Evolutionary conservation across 2,329 filamentous ascomycete species (phyloP), one percentile per base, ranked within the genome.

Genomic region (Furcasterigmium furcatum): DNA sequence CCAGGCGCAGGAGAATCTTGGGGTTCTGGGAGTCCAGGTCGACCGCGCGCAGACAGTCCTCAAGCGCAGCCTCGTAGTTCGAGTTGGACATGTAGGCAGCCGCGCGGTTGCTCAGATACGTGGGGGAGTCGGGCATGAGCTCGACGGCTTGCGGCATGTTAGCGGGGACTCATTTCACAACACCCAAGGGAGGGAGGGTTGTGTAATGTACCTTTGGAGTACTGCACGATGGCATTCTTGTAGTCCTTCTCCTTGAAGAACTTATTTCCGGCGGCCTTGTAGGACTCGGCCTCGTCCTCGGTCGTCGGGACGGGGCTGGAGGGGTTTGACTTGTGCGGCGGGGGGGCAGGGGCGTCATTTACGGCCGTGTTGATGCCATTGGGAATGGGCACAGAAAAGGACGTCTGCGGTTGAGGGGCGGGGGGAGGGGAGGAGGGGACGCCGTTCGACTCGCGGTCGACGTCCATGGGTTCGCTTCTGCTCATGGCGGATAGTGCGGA

Each of bases 171-270:
- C 7, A n/a, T n/a, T n/a, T n/a, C n/a, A n/a, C n/a, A 36, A 8
- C 34, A 16, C 34, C 19, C n/a, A 36, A n/a, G n/a, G n/a, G n/a
- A 25, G 25, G 36, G 32, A n/a, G 43, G 45, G 49, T 64, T n/a
- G n/a, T n/a, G n/a, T n/a, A n/a, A 62, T 16, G n/a, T 75, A 96
- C 92, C 92, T 81, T 95, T 96, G 56, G 88, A 89, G 67, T 97
- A 99, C 67, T 96, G 90, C 55, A 88, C 80, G 63, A 97, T 91
- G 20, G 94, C 92, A 62, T 87, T 86, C 49, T 77, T 72, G 66
- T 92, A 99, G 60, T 96, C 88, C 63, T 87, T 89, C 52, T 91
- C 88, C 74, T 96, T 97, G 80, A 96, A 99, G 62, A 89, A 92
- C 61, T 94, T 94, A 73, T 99, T 99, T 48, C 94, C 94, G 3